These are phyloP conservation scores for Aureobasidium melanogenum DNA, from an alignment of 2,329 filamentous ascomycete species.

Conservation along the genomic window DNA sequence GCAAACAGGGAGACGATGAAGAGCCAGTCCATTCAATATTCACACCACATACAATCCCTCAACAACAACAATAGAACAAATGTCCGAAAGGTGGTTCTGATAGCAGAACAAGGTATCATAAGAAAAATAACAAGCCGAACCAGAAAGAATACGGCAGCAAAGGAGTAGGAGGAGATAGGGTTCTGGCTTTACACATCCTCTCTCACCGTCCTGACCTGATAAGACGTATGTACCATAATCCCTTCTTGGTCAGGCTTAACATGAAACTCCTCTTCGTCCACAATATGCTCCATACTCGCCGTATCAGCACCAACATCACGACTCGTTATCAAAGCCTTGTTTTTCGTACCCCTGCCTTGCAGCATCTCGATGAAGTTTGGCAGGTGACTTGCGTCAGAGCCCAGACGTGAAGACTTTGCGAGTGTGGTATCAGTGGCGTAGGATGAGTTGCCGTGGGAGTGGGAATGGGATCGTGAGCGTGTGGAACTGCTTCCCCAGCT, in stretches of 20 bases:
- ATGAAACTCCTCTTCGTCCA: background rate
- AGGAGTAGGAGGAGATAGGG: no score
- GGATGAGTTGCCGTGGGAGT: background rate
- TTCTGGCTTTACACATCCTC: background rate
- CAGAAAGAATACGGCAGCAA: background rate
- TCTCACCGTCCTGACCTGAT: slow-evolving; percentile 1
- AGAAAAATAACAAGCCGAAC: background rate
- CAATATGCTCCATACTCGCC: slow-evolving; percentile 5
- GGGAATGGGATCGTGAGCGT: background rate
- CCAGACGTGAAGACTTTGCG: background rate
- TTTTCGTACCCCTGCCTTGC: background rate
- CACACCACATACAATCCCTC: background rate
- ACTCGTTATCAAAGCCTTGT: background rate
- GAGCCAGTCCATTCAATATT: background rate
- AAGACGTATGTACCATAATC: slow-evolving; percentile 10
- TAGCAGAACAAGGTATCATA: background rate
- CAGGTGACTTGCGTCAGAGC: background rate
- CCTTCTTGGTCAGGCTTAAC: background rate
- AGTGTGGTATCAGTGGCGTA: background rate
- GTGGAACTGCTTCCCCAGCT: background rate
- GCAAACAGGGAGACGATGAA: background rate
- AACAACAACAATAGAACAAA: background rate
- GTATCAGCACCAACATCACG: background rate
- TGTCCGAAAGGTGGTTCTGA: background rate
- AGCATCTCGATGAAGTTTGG: slow-evolving; percentile 1